Percentiles rank a stretch among this genome's conserved stretches.
phyloP scores from a whole-genome alignment of 176 grass and related monocot genomes.

The Oryza meyeriana region DNA sequence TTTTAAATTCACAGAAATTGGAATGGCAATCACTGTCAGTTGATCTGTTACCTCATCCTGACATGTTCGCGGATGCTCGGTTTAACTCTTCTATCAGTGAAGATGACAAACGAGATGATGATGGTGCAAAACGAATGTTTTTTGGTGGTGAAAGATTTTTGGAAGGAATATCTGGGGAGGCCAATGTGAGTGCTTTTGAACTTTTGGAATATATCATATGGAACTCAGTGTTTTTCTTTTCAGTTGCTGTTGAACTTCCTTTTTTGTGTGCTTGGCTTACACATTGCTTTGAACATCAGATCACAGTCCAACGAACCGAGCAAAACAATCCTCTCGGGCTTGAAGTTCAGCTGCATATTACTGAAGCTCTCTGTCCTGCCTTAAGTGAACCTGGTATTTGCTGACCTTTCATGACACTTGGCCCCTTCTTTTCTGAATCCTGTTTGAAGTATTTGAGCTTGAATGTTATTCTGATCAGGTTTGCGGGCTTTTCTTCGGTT shows the following conservation, averaged over 20 bases:
- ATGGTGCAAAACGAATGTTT: conserved; percentile 89
- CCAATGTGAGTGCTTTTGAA: conserved; percentile 69
- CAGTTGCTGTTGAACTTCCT: conserved; percentile 22
- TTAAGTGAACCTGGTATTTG: conserved; percentile 96
- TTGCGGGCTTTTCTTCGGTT: conserved; percentile 92
- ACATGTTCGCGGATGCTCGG: conserved; percentile 90
- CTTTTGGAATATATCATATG: conserved; percentile 27
- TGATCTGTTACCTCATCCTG: conserved; percentile 96
- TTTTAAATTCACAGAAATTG: conserved; percentile 73
- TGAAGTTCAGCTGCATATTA: conserved; percentile 92
- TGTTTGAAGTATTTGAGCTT: conserved; percentile 20
- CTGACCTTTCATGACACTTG: conserved; percentile 25
- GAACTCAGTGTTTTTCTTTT: conserved; percentile 24
- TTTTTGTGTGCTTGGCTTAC: conserved; percentile 29
- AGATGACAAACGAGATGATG: conserved; percentile 71
- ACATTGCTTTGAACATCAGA: conserved; percentile 53
- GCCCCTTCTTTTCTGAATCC: conserved; percentile 10
- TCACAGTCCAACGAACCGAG: conserved; percentile 87
- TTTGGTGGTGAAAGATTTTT: conserved; percentile 98
- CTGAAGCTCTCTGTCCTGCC: conserved; percentile 96
- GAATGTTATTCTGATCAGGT: conserved; percentile 55
- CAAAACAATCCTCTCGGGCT: conserved; percentile 89
- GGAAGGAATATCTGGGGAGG: conserved; percentile 98
- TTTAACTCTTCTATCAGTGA: conserved; percentile 64
- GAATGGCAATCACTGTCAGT: conserved; percentile 94